These are phyloP conservation scores for Monosporozyma aerobia DNA, from an alignment of 805 yeast species.

Conservation along the genomic window DNA sequence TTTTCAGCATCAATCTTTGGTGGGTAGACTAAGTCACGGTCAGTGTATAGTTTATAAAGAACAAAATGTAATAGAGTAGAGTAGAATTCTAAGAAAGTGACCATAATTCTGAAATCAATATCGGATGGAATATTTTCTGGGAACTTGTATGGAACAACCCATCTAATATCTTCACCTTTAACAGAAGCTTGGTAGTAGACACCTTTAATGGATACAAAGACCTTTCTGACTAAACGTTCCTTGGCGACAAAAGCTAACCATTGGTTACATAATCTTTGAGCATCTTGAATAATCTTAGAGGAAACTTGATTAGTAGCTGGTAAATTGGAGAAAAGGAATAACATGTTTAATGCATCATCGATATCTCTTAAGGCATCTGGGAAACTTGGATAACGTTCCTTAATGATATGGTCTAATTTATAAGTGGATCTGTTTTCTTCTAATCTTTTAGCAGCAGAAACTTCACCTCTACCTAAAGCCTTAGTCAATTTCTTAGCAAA, in stretches of 20 bases:
- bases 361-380: constrained; percentile 85
- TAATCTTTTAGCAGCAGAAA: constrained; percentile 75
- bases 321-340: constrained; percentile 86
- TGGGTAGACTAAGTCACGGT: constrained; percentile 79
- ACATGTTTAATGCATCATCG: constrained; percentile 93
- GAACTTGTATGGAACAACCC: constrained; percentile 96
- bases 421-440: constrained; percentile 65
- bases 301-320: constrained; percentile 85
- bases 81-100: constrained; percentile 92
- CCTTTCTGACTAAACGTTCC: constrained; percentile 74
- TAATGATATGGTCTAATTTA: constrained; percentile 80
- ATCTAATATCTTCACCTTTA: constrained; percentile 85
- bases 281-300: constrained; percentile 76
- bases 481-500: constrained; percentile 84
- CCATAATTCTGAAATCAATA: constrained; percentile 93
- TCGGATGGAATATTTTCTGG: constrained; percentile 93
- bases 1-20: constrained; percentile 69
- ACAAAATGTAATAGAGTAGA: constrained; percentile 86
- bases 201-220: constrained; percentile 94
- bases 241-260: constrained; percentile 92
- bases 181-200: constrained; percentile 87
- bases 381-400: constrained; percentile 93
- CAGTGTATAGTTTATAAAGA: constrained; percentile 75
- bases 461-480: constrained; percentile 88
- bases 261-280: constrained; percentile 78